A percentile compares a stretch with the other conserved stretches of the same genome.
phyloP scores from a whole-genome alignment of 1,139 yeast species.

The Hyphopichia burtonii region DNA sequence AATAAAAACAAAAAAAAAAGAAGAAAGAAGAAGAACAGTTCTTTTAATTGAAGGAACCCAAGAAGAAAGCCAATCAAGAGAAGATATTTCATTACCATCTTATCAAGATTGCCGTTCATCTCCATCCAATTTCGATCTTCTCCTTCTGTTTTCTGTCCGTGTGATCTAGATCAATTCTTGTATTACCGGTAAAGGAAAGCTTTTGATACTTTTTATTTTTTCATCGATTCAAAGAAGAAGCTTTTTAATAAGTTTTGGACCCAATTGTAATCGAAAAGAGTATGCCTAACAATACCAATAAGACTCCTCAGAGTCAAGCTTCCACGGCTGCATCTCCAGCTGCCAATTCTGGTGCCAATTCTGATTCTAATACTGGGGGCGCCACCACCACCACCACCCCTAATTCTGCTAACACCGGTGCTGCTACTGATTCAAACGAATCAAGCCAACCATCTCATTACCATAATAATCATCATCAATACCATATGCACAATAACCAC shows the following conservation, averaged over 20 bases:
- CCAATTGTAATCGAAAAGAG: too few relatives aligned
- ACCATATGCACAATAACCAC: background rate
- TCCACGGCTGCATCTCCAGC: background rate
- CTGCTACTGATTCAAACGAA: background rate
- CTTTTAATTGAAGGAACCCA: background rate
- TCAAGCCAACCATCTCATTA: background rate
- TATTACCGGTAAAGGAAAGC: too few relatives aligned
- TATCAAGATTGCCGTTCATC: background rate
- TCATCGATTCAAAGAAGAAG: too few relatives aligned
- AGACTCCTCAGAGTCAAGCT: background rate
- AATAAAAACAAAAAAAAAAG: too few relatives aligned
- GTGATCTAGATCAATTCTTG: background rate
- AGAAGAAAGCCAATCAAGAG: background rate
- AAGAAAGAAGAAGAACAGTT: too few relatives aligned
- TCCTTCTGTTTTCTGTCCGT: background rate
- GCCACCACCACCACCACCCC: background rate
- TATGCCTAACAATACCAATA: background rate
- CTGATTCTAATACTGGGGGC: too few relatives aligned
- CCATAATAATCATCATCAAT: background rate
- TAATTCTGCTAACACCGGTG: too few relatives aligned
- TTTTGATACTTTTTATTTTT: too few relatives aligned
- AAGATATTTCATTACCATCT: background rate
- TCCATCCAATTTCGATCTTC: background rate
- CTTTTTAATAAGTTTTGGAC: too few relatives aligned
- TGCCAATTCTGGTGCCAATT: background rate